These are phyloP conservation scores for Amorphotheca resinae DNA, from an alignment of 495 filamentous ascomycete genomes.

Conservation along the genomic window DNA sequence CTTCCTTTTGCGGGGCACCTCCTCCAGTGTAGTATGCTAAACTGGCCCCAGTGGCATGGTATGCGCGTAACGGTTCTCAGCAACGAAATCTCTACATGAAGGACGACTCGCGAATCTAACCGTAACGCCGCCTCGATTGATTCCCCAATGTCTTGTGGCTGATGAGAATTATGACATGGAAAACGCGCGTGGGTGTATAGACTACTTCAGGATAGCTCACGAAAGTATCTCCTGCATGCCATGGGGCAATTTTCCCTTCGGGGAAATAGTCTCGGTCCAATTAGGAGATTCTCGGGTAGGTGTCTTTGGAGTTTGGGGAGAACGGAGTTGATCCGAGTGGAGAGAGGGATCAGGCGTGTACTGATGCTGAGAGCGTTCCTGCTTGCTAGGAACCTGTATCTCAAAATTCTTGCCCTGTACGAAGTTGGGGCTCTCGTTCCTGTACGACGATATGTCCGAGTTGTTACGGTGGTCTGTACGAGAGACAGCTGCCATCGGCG, in stretches of 20 bases:
- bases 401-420: neutral
- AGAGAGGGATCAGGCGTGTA: neutral
- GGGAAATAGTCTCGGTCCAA: slow-evolving; percentile 27
- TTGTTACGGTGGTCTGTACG: slow-evolving; percentile 32
- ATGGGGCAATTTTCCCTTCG: slow-evolving; percentile 25
- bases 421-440: slow-evolving; percentile 17
- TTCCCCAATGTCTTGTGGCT: too few relatives aligned
- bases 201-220: too few relatives aligned
- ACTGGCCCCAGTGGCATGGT: too few relatives aligned
- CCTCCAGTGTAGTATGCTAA: too few relatives aligned
- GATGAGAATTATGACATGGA: too few relatives aligned
- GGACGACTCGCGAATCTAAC: too few relatives aligned
- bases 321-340: neutral
- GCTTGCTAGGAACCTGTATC: neutral
- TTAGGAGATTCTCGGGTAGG: slow-evolving; percentile 5
- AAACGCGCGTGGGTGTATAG: too few relatives aligned
- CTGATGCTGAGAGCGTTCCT: neutral
- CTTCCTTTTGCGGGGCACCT: too few relatives aligned
- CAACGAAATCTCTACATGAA: too few relatives aligned
- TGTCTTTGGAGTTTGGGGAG: slow-evolving; percentile 8
- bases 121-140: too few relatives aligned
- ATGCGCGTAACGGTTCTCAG: too few relatives aligned
- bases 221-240: slow-evolving; percentile 29
- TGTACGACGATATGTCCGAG: slow-evolving; percentile 15
- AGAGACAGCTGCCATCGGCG: slow-evolving; percentile 31